Percentiles rank a stretch among this genome's conserved stretches.
Conservation (phyloP, 768 basidiomycete species). For the Russula emetica region DNA sequence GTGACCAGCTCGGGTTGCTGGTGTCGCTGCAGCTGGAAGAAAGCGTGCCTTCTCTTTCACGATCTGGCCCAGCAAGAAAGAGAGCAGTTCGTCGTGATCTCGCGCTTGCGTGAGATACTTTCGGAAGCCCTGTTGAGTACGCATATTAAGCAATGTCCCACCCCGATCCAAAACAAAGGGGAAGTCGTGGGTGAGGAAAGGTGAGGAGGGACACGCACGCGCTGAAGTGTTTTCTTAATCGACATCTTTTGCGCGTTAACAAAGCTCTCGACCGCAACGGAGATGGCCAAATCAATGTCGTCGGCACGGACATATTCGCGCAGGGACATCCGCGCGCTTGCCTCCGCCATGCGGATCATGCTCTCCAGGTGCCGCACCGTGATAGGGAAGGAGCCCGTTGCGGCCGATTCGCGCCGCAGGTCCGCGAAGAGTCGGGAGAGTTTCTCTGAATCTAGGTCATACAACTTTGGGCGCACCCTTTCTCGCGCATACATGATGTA, state of each 20-base stretch:
- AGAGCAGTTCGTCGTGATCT: constrained; percentile 92
- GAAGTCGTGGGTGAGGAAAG: not conserved
- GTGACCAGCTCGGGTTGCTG: constrained; percentile 74
- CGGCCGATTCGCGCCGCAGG: constrained; percentile 90
- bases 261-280: constrained; percentile 91
- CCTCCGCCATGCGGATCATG: constrained; percentile 99
- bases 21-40: constrained; percentile 71
- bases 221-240: constrained; percentile 95
- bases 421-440: constrained; percentile 91
- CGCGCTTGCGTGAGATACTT: constrained; percentile 95
- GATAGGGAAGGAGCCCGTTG: constrained; percentile 98
- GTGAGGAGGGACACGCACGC: constrained; percentile 51
- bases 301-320: constrained; percentile 93
- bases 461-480: constrained; percentile 86
- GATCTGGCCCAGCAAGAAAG: constrained; percentile 90
- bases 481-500: constrained; percentile 99
- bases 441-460: constrained; percentile 95
- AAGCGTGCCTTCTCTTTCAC: constrained; percentile 90
- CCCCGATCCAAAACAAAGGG: not conserved
- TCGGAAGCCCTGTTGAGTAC: constrained; percentile 74
- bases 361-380: constrained; percentile 97
- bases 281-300: constrained; percentile 96
- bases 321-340: constrained; percentile 96
- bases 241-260: constrained; percentile 97
- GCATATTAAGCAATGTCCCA: not conserved